Conservation (phyloP, 2,329 filamentous ascomycete species). For the Fusarium euwallaceae region DNA sequence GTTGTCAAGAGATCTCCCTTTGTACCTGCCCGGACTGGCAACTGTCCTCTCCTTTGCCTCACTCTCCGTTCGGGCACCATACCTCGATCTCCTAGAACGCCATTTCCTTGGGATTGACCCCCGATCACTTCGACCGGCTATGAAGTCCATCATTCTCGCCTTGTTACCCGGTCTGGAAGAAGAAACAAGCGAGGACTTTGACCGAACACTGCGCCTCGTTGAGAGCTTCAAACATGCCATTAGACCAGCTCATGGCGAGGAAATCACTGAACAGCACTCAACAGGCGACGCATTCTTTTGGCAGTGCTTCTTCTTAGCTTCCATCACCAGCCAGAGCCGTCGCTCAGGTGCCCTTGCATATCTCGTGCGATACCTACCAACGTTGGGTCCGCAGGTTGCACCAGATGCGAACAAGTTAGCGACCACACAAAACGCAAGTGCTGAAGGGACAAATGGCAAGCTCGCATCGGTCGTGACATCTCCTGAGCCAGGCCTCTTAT, state of each 20-base stretch:
- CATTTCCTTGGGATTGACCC: slow-evolving; percentile 81
- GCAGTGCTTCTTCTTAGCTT: slow-evolving; percentile 96
- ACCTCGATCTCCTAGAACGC: slow-evolving; percentile 85
- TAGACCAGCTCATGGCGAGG: slow-evolving; percentile 65
- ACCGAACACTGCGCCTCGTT: slow-evolving; percentile 83
- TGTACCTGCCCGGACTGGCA: slow-evolving; percentile 91
- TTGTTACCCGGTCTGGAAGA: slow-evolving; percentile 93
- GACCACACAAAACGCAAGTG: slow-evolving; percentile 23
- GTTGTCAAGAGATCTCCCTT: slow-evolving; percentile 82
- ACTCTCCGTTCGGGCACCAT: slow-evolving; percentile 87
- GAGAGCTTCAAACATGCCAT: slow-evolving; percentile 81
- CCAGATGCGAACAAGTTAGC: slow-evolving; percentile 20
- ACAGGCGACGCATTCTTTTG: slow-evolving; percentile 91
- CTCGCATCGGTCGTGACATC: slow-evolving; percentile 78
- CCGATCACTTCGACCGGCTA: slow-evolving; percentile 81
- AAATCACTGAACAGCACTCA: slow-evolving; percentile 65
- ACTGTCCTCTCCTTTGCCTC: slow-evolving; percentile 95
- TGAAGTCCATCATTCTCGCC: slow-evolving; percentile 92
- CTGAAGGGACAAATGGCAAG: slow-evolving; percentile 59
- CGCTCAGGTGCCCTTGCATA: slow-evolving; percentile 91
- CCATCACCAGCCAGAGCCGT: slow-evolving; percentile 88
- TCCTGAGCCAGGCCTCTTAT: slow-evolving; percentile 89
- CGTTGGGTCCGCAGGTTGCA: slow-evolving; percentile 40
- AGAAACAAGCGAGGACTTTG: slow-evolving; percentile 97
- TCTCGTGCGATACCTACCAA: slow-evolving; percentile 80